Conservation (phyloP, 139 green algal genomes). For the Chlamydomonas sp. region DNA sequence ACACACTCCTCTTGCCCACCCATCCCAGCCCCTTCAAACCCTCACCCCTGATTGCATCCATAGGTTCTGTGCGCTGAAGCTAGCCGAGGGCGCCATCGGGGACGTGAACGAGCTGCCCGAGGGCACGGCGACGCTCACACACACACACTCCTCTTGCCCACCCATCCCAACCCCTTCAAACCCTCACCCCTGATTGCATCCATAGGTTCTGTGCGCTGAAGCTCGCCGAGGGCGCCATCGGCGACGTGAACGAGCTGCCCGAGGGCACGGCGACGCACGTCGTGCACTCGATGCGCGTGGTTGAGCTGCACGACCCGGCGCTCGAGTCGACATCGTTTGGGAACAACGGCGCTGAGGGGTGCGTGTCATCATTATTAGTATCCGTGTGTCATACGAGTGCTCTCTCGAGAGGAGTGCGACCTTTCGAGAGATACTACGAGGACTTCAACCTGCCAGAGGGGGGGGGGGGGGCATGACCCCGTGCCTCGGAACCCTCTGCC, state of each 20-base stretch:
- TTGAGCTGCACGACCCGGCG: no score
- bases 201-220: conserved; percentile 84
- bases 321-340: no score
- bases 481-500: no score
- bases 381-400: no score
- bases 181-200: not conserved
- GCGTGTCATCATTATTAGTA: no score
- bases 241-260: conserved; percentile 48
- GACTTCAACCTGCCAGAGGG: no score
- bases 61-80: conserved; percentile 86
- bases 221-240: conserved; percentile 88
- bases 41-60: not conserved
- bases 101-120: conserved; percentile 38
- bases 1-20: not conserved
- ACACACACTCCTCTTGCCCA: not conserved
- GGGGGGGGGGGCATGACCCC: no score
- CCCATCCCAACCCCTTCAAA: not conserved
- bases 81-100: conserved; percentile 88
- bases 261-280: conserved; percentile 17
- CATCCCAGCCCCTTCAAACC: not conserved
- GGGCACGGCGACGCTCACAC: conserved; percentile 13
- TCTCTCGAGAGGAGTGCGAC: no score
- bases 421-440: no score
- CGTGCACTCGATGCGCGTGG: conserved; percentile 27
- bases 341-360: no score